Evolutionary conservation across 2,329 filamentous ascomycete genomes (phyloP), one percentile per base, ranked within the genome.

Genomic region (Hypoxylon sp.): DNA sequence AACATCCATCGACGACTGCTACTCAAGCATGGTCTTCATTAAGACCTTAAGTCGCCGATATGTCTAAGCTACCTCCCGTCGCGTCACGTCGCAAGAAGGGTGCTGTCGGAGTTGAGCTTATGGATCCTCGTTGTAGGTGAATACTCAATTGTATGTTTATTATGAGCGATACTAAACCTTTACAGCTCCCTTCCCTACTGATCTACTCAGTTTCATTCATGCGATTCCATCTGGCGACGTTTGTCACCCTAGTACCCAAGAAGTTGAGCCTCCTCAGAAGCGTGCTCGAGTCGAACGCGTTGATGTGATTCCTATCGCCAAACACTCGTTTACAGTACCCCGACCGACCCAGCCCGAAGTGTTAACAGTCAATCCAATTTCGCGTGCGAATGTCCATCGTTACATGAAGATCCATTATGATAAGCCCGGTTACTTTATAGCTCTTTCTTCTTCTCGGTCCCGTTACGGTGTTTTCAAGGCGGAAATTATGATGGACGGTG

Each of bases 281-380:
- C 74, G 75, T 14, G 45, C 59, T 30, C 69, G 72, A 17, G 19
- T 71, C 6, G 72, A 71, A 7, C 21, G 49, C 10, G 14, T 68
- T 23, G 68, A 75, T 11, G 48, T 68, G 0, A 71, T 77, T n/a
- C 67, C 67, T 7, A 34, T 77, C 5, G 61, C 71, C 5, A 68
- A 64, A 14, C 58, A 74, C 49, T 59, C 43, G 0, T 57, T 77
- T 17, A 67, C 62, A 1, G 17, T 76, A n/a, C 56, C 64, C 13
- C 61, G 72, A 46, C 73, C 68, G 0, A 25, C 32, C 2, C 61
- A 65, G 17, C 14, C 10, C 9, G 21, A 28, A 14, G 14, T 62
- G 9, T 10, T 49, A 0, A 6, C 62, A 21, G 13, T 41, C 9
- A 51, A 52, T 3, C 14, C 45, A 5, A 55, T 73, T 9, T 58